Conservation (phyloP, 129 eudicot species). For the Kitagawia praeruptora region DNA sequence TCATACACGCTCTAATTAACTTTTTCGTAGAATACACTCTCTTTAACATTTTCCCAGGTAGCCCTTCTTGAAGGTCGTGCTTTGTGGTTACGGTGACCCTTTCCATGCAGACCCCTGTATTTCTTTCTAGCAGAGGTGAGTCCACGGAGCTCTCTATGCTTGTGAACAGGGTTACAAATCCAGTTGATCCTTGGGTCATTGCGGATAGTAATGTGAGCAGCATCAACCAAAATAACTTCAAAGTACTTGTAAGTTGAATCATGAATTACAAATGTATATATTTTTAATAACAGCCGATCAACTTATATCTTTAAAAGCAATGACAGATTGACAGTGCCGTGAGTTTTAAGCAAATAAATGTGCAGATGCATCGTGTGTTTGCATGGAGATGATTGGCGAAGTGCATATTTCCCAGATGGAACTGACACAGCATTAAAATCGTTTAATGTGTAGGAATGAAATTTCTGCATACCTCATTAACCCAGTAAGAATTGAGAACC, state of each 20-base stretch:
- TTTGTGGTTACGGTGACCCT: no score
- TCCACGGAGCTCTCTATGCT: constrained; percentile 71
- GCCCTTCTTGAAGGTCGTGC: no score
- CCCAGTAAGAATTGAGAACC: constrained; percentile 53
- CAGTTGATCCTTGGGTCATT: constrained; percentile 59
- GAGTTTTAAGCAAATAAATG: background rate
- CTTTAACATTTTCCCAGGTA: no score
- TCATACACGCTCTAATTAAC: no score
- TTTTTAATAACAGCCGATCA: background rate
- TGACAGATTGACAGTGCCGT: background rate
- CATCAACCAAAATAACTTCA: constrained; percentile 46
- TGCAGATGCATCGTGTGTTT: background rate
- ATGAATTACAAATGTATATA: background rate
- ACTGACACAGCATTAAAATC: background rate
- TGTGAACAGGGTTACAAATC: constrained; percentile 6
- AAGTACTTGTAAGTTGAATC: constrained; percentile 5
- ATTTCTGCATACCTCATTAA: constrained; percentile 32
- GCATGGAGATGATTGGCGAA: background rate
- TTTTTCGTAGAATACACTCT: no score
- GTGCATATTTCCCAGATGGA: background rate
- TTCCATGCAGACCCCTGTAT: constrained; percentile 77
- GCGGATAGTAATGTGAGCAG: constrained; percentile 18
- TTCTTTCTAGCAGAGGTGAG: constrained; percentile 78
- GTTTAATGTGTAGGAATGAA: background rate
- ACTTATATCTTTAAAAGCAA: background rate